Conservation (phyloP, 2,329 filamentous ascomycete genomes). For the Phaeoacremonium minimum region DNA sequence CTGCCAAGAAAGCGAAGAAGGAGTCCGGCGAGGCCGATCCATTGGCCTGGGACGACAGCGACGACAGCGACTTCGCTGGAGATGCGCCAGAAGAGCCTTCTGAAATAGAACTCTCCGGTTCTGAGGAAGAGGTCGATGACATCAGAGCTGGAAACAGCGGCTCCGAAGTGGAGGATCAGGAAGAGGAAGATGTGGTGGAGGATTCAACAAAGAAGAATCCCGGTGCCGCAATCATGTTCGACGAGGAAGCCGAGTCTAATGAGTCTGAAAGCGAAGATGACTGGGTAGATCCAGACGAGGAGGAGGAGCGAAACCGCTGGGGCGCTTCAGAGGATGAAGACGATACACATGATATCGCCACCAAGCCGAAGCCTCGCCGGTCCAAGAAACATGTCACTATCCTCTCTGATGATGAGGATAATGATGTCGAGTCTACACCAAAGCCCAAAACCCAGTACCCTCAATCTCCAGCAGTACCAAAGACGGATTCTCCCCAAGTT, state of each 20-base stretch:
- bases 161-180: slow-evolving; percentile 26
- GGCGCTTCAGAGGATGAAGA: slow-evolving; percentile 33
- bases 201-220: slow-evolving; percentile 19
- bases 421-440: slow-evolving; percentile 46
- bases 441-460: slow-evolving; percentile 34
- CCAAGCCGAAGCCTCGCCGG: slow-evolving; percentile 27
- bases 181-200: slow-evolving; percentile 17
- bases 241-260: slow-evolving; percentile 36
- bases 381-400: slow-evolving; percentile 45
- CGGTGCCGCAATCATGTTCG: slow-evolving; percentile 25
- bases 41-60: slow-evolving; percentile 53
- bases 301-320: slow-evolving; percentile 18
- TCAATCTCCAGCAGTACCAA: slow-evolving; percentile 34
- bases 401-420: slow-evolving; percentile 65
- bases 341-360: slow-evolving; percentile 9
- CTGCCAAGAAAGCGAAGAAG: slow-evolving; percentile 60
- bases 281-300: slow-evolving; percentile 33
- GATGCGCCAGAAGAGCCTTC: slow-evolving; percentile 33
- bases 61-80: slow-evolving; percentile 39
- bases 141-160: slow-evolving; percentile 17
- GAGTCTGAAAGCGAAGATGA: slow-evolving; percentile 24
- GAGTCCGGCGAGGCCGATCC: slow-evolving; percentile 42
- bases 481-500: slow-evolving; percentile 45
- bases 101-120: slow-evolving; percentile 38
- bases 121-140: slow-evolving; percentile 30